Evolutionary conservation across 768 basidiomycete genomes (phyloP).

Genomic region (Sutorius australiensis): DNA sequence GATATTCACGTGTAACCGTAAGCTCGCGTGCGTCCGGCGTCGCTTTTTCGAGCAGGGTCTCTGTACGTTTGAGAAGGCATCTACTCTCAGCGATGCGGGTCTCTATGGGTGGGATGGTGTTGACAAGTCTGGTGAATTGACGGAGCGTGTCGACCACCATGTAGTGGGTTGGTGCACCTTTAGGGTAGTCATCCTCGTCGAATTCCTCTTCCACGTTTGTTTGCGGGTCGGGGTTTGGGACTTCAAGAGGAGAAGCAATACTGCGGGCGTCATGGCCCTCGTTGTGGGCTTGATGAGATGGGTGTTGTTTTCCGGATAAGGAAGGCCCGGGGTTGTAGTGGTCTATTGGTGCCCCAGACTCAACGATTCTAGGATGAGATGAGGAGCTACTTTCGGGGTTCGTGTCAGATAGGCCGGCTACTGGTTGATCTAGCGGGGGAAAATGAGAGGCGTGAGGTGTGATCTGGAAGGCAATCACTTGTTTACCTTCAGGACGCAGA

Average conservation of each 20-base stretch:
- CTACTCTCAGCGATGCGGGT: slow-evolving; percentile 18
- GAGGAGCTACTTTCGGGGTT: neutral
- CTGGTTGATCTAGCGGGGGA: slow-evolving; percentile 7
- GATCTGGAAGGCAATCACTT: neutral
- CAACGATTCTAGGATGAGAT: neutral
- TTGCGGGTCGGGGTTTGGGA: neutral
- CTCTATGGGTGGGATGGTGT: slow-evolving; percentile 20
- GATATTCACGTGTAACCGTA: slow-evolving; percentile 21
- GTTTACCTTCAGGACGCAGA: slow-evolving; percentile 9
- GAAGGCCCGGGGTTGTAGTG: neutral
- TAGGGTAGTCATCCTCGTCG: neutral
- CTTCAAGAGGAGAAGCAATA: neutral
- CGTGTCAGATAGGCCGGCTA: neutral
- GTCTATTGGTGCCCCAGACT: neutral
- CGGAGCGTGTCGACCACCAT: slow-evolving; percentile 30
- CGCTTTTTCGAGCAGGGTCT: slow-evolving; percentile 11
- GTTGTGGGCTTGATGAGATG: neutral
- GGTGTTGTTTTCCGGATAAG: neutral
- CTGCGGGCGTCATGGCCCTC: neutral
- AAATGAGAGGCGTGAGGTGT: neutral
- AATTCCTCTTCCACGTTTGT: slow-evolving; percentile 1
- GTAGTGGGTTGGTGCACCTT: slow-evolving; percentile 20
- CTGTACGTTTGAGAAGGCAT: slow-evolving; percentile 17
- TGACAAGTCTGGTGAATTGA: slow-evolving; percentile 21
- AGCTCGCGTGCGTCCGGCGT: slow-evolving; percentile 19